phyloP scores from a whole-genome alignment of 768 basidiomycete species.

The Tricholoma saponaceum region DNA sequence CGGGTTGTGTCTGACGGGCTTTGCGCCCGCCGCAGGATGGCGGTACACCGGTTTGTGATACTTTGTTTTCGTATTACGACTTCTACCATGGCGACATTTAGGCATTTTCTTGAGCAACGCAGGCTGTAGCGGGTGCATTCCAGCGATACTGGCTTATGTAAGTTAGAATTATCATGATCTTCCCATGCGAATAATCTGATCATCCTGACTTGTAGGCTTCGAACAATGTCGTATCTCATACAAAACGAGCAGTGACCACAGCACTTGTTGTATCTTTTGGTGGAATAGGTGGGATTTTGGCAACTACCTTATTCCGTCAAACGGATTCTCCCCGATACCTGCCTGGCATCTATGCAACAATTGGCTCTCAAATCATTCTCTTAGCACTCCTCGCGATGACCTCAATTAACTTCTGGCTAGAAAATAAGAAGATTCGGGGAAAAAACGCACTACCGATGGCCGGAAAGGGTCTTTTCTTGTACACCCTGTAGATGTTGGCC shows the following conservation, averaged over 20 bases:
- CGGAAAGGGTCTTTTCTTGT: constrained; percentile 35
- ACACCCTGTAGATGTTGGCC: constrained; percentile 30
- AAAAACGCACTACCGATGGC: constrained; percentile 24
- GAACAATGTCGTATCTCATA: constrained; percentile 47
- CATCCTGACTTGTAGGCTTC: constrained; percentile 30
- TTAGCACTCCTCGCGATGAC: constrained; percentile 35
- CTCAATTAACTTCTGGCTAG: constrained; percentile 31
- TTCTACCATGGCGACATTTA: constrained; percentile 14
- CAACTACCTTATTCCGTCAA: constrained; percentile 44
- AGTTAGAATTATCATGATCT: constrained; percentile 11
- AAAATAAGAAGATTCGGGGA: constrained; percentile 28
- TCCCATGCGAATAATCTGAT: not conserved
- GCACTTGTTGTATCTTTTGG: constrained; percentile 44
- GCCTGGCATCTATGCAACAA: constrained; percentile 44
- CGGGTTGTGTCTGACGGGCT: constrained; percentile 41
- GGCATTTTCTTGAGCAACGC: constrained; percentile 44
- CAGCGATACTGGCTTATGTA: constrained; percentile 48
- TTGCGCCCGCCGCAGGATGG: constrained; percentile 28
- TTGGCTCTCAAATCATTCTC: constrained; percentile 39
- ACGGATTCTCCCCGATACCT: constrained; percentile 40
- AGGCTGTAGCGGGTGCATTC: constrained; percentile 41
- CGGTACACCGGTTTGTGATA: constrained; percentile 35
- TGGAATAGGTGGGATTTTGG: constrained; percentile 45
- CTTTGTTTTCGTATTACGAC: not conserved
- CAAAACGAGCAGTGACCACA: constrained; percentile 45